Base-by-base conservation (phyloP, 371 early-diverging fungal species). In the Mortierella sp. region DNA sequence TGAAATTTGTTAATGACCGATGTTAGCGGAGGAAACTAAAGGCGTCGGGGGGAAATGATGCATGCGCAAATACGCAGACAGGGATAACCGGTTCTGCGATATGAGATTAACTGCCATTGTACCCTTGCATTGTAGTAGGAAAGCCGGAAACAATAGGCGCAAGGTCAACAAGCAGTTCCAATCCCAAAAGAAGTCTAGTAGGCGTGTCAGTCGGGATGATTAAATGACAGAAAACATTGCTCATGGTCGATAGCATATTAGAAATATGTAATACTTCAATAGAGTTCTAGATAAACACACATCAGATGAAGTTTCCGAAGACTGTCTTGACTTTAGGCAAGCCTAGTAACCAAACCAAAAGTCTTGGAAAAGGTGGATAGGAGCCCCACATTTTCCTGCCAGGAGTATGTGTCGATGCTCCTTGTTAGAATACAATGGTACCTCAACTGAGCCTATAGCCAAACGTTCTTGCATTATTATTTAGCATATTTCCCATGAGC, bases 141-240 rank as follows among this genome's bases (percentile, higher is more conserved):
- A 66, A 58, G 84, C 83, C 5, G 90, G 86, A 32, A 84, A 85
- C 75, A 85, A 86, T 29, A 68, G 88, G 31, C 72, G 84, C 53
- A 86, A 77, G 59, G 82, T 76, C 47, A 74, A 61, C 60, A 92
- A 92, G 75, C 86, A 86, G 76, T 76, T 83, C 56, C 86, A 81
- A 37, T 88, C 90, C 2, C 72, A 85, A 54, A 83, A 84, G 67
- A 91, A 91, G 66, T 67, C 88, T 1, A 75, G 67, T 64, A 80
- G 91, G 28, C 87, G 85, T 53, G 62, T 70, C 45, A 64, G 82
- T 35, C 64, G 83, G 9, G 83, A 84, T 61, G 84, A 86, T 57
- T 84, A 78, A 35, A 23, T 47, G n/a, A 12, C 1, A 37, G 42
- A 35, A 34, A 28, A 42, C 47, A 31, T n/a, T 54, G 17, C 12